Evolutionary conservation across 345 rosid genomes (phyloP).

Genomic region (Brassica cretica): DNA sequence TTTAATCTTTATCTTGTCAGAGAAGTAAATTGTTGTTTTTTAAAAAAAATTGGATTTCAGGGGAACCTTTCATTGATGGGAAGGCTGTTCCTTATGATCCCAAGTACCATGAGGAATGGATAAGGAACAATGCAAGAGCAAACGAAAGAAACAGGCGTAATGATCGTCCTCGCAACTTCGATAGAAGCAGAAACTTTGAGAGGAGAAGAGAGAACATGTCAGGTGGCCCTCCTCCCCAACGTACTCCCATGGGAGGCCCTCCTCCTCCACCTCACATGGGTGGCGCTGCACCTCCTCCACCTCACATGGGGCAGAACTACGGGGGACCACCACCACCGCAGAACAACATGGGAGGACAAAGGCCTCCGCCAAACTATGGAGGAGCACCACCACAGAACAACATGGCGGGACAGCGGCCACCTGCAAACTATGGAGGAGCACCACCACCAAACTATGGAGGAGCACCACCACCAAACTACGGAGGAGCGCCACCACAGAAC

Average conservation of each 20-base stretch:
- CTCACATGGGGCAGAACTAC: conserved; percentile 31
- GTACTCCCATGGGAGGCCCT: conserved; percentile 42
- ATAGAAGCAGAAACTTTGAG: conserved; percentile 82
- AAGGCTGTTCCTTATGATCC: conserved; percentile 95
- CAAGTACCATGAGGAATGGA: conserved; percentile 97
- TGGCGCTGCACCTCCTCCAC: conserved; percentile 35
- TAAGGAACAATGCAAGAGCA: conserved; percentile 86
- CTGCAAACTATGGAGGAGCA: conserved; percentile 27
- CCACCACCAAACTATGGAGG: conserved; percentile 31
- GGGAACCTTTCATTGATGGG: conserved; percentile 95
- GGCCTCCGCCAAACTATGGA: conserved; percentile 33
- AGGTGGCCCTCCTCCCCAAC: conserved; percentile 42
- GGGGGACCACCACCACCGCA: conserved; percentile 26
- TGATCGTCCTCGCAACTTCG: conserved; percentile 73
- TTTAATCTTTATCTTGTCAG: neutral
- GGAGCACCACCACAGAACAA: conserved; percentile 19
- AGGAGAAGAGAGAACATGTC: conserved; percentile 83
- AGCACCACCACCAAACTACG: conserved; percentile 18
- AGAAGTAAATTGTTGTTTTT: conserved; percentile 1
- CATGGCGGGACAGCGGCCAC: conserved; percentile 31
- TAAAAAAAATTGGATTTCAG: conserved; percentile 34
- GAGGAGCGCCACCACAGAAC: conserved; percentile 34
- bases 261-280: conserved; percentile 27
- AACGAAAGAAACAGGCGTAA: conserved; percentile 87
- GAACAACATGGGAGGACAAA: conserved; percentile 34